Evolutionary conservation across 768 basidiomycete genomes (phyloP), one percentile per base, ranked within the genome.

Genomic region (Auriscalpium vulgare): DNA sequence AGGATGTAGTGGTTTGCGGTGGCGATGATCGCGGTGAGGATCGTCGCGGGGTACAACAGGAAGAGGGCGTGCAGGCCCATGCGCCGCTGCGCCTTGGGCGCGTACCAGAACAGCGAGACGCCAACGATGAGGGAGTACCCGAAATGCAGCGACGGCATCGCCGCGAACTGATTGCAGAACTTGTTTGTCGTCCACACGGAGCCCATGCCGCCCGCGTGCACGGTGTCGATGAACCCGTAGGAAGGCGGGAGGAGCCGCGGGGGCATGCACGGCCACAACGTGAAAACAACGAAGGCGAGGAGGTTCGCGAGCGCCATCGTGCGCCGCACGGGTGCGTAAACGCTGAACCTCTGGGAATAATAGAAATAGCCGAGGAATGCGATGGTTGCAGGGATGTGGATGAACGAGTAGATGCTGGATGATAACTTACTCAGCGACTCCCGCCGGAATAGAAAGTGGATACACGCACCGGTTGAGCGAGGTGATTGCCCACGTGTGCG

Each of bases 111-210:
- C 38, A 57, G 51, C 14, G 56, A 47, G 7, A 52, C n/a, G 44
- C 56, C 56, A 43, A 57, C 51, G 56, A 57, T 53, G 56, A 57
- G 51, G 1, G 51, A 53, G 51, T 57, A 57, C 37, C 56, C 56
- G 14, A 57, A 57, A 50, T 57, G 56, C 6, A 57, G 56, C 1
- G 51, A 54, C 21, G 56, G 56, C 56, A 57, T 57, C 37, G 56
- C 56, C 17, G 56, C 56, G 56, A 57, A 48, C 17, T 51, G 56
- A 46, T 57, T 57, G 45, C 51, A 53, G 51, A 57, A 57, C 34
- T 47, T 57, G 37, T 57, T 57, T 34, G 56, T 57, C 45, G 56
- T 57, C 56, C 56, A 57, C 50, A 53, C 56, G 45, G 56, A 57
- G 46, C 51, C 56, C 8, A 37, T 36, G 40, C 46, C 45, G 56